phyloP scores from a whole-genome alignment of 2,329 filamentous ascomycete species.

The Juglanconis juglandina region DNA sequence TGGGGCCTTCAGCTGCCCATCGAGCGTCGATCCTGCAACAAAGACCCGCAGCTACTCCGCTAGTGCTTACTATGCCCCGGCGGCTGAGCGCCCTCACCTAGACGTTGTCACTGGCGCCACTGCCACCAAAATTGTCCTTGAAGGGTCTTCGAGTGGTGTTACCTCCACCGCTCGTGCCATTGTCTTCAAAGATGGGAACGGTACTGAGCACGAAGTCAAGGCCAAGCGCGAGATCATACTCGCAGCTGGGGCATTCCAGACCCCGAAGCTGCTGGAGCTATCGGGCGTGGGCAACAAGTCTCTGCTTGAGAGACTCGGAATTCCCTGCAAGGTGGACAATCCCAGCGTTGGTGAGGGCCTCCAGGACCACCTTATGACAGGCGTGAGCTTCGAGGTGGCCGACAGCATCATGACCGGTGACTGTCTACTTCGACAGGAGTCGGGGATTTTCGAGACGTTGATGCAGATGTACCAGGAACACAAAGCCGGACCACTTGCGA shows the following conservation, averaged over 20 bases:
- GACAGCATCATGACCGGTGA: conserved; percentile 35
- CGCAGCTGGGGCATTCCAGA: conserved; percentile 34
- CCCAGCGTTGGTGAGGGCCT: conserved; percentile 41
- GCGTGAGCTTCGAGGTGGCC: conserved; percentile 35
- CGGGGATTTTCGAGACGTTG: conserved; percentile 26
- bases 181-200: background rate
- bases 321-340: conserved; percentile 34
- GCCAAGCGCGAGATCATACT: conserved; percentile 34
- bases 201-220: background rate
- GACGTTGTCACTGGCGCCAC: background rate
- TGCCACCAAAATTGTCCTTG: background rate
- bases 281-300: conserved; percentile 35
- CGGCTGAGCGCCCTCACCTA: background rate
- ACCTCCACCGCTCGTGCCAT: background rate
- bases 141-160: no score
- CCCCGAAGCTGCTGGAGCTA: conserved; percentile 27
- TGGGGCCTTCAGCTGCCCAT: background rate
- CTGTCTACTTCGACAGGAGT: conserved; percentile 26
- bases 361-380: conserved; percentile 38
- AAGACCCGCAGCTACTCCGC: conserved; percentile 1
- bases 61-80: background rate
- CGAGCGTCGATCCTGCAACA: background rate
- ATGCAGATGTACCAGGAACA: conserved; percentile 32
- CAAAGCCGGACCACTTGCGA: conserved; percentile 30
- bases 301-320: conserved; percentile 34